Base-by-base conservation (phyloP, 306 rosid species). In the Rosa rugosa region DNA sequence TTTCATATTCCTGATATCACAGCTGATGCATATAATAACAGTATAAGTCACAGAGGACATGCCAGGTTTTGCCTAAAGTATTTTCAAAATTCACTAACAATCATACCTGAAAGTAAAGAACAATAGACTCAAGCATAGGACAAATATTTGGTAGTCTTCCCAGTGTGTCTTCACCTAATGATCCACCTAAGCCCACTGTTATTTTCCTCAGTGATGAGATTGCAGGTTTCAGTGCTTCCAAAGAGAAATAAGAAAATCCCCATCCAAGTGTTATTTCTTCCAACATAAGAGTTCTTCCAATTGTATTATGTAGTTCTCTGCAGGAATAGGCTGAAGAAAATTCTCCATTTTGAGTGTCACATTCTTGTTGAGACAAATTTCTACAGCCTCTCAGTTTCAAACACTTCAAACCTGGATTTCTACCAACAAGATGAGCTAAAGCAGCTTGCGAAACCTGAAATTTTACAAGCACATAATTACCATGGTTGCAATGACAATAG, bases 241-340 rank as follows among this genome's bases (percentile, higher is more conserved):
- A 66, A 57, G 94, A 93, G 59, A 83, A 22, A 85, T 71, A 83
- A 77, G 92, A 88, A 85, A 93, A 84, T 70, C 94, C 97, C 98
- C 98, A 93, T 50, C 98, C 98, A 80, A 93, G 54, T 62, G 84
- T 82, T 75, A 91, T 76, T 83, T 89, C 97, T 81, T 91, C 94
- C 85, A 93, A 83, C 66, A 72, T 81, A 84, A 86, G 69, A 73
- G 77, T 82, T 75, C 83, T 85, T 54, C 93, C 88, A 71, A 89
- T 82, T 63, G 76, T 87, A 76, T 79, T 54, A 46, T 77, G 81
- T 34, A 85, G 79, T 83, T 78, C 87, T 77, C 87, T 85, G 80
- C 74, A 73, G 47, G 41, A 72, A 80, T 59, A 79, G 36, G 80
- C 79, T 53, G 70, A 79, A 71, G 73, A 57, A 80, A 69, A 72